Evolutionary conservation across 192 early-diverging fungal species (phyloP).

Genomic region (Backusella australiensis): DNA sequence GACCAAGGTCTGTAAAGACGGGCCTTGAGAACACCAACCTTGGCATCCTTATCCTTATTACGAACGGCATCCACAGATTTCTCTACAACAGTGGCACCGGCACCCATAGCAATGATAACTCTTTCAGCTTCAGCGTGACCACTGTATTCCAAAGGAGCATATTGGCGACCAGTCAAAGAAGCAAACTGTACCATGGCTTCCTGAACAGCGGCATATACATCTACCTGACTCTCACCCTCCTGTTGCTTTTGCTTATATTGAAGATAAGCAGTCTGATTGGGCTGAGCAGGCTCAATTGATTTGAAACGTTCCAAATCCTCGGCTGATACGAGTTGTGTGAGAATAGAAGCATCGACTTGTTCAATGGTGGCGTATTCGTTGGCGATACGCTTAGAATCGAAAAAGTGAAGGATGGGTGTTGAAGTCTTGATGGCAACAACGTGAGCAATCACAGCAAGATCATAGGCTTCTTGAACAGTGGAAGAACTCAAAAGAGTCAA

Average conservation of each 20-base stretch:
- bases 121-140: conserved; percentile 65
- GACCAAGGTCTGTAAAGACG: conserved; percentile 79
- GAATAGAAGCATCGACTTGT: conserved; percentile 25
- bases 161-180: conserved; percentile 54
- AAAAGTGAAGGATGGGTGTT: conserved; percentile 66
- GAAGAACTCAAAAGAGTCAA: conserved; percentile 75
- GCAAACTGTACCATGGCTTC: conserved; percentile 53
- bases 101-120: conserved; percentile 78
- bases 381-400: conserved; percentile 40
- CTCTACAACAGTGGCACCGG: conserved; percentile 50
- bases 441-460: conserved; percentile 80
- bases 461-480: conserved; percentile 76
- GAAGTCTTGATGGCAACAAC: conserved; percentile 59
- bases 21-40: conserved; percentile 73
- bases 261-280: conserved; percentile 19
- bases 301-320: conserved; percentile 43
- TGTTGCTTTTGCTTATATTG: conserved; percentile 22
- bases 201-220: conserved; percentile 42
- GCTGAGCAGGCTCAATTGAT: conserved; percentile 3
- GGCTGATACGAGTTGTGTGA: conserved; percentile 32
- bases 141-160: conserved; percentile 64
- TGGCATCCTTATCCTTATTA: conserved; percentile 23
- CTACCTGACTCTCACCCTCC: background rate
- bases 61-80: conserved; percentile 30
- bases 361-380: conserved; percentile 37